phyloP scores from a whole-genome alignment of 345 rosid genomes.

The Combretum micranthum region DNA sequence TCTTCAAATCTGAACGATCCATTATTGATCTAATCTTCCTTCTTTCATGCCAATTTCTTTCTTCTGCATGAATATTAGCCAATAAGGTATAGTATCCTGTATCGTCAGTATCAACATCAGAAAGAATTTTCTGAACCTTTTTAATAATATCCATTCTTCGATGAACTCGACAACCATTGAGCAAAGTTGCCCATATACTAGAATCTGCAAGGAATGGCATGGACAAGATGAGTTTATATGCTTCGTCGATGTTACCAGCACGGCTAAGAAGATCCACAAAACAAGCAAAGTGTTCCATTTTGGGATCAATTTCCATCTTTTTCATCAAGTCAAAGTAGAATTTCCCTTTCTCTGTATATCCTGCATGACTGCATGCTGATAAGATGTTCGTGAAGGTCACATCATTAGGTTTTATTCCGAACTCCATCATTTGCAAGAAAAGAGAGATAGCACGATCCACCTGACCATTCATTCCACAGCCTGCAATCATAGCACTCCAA shows the following conservation, averaged over 20 bases:
- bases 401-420: conserved; percentile 59
- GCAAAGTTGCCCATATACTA: conserved; percentile 62
- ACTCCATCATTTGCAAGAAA: conserved; percentile 54
- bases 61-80: conserved; percentile 75
- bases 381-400: conserved; percentile 77
- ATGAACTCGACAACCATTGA: conserved; percentile 79
- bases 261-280: conserved; percentile 83
- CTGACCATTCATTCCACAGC: conserved; percentile 75
- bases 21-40: conserved; percentile 40
- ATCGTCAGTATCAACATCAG: conserved; percentile 39
- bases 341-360: conserved; percentile 55
- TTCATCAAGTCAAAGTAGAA: conserved; percentile 50
- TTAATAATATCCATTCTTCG: conserved; percentile 56
- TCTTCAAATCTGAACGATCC: conserved; percentile 38
- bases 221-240: conserved; percentile 46
- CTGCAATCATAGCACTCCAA: conserved; percentile 87
- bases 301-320: conserved; percentile 45
- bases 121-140: conserved; percentile 34
- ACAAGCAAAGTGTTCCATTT: conserved; percentile 71
- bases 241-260: conserved; percentile 59
- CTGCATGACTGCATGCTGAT: conserved; percentile 83
- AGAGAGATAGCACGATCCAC: conserved; percentile 41
- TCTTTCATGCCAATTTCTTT: conserved; percentile 61
- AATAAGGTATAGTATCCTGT: conserved; percentile 59
- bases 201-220: conserved; percentile 61